These are phyloP conservation scores for Chlorella sp. DNA, from an alignment of 139 green algal species.

Conservation along the genomic window DNA sequence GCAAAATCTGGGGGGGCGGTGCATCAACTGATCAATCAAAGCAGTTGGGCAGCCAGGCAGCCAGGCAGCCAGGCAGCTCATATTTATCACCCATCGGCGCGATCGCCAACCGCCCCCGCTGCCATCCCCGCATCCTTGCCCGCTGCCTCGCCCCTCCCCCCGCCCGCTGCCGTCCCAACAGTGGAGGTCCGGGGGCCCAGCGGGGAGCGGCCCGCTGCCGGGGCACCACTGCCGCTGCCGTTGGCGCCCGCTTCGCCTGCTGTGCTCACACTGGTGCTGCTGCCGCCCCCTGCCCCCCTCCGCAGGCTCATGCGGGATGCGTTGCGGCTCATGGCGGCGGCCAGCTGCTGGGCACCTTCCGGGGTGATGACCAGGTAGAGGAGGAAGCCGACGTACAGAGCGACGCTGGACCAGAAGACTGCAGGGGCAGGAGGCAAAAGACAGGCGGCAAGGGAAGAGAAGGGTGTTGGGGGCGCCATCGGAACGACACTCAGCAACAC, in stretches of 20 bases:
- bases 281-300: background rate
- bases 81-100: too few species aligned
- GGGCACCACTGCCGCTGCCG: background rate
- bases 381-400: constrained; percentile 10
- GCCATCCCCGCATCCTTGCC: too few species aligned
- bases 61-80: too few species aligned
- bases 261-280: background rate
- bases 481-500: background rate
- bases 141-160: too few species aligned
- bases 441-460: background rate
- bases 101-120: too few species aligned
- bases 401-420: background rate
- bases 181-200: too few species aligned
- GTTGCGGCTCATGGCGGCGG: background rate
- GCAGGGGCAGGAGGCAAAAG: background rate
- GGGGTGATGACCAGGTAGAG: constrained; percentile 15
- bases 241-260: background rate
- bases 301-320: background rate
- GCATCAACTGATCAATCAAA: too few species aligned
- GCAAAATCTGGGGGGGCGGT: too few species aligned
- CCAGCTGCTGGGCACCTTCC: background rate
- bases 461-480: background rate
- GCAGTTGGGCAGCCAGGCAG: too few species aligned
- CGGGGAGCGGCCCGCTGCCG: background rate
- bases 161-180: too few species aligned